These are phyloP conservation scores for Mycena belliarum DNA, from an alignment of 768 basidiomycete species.

Conservation along the genomic window DNA sequence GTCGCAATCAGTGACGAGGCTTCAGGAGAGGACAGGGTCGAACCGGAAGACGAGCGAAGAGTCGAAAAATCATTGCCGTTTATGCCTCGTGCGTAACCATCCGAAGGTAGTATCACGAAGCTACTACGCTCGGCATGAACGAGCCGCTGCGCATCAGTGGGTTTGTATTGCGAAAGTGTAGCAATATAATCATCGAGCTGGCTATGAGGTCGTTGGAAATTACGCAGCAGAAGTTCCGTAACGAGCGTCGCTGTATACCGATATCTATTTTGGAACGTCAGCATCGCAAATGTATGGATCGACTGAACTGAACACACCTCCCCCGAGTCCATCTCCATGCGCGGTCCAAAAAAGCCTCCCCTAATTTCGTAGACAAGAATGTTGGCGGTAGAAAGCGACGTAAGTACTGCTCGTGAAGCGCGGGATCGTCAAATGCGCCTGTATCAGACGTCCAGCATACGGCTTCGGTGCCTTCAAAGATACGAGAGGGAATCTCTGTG, in stretches of 20 bases:
- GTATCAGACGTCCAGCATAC: not conserved
- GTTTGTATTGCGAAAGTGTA: not conserved
- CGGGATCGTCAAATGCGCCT: slow-evolving; percentile 10
- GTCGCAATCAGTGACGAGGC: no score
- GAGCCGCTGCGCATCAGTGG: not conserved
- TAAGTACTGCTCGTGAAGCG: slow-evolving; percentile 4
- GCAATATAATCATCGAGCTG: not conserved
- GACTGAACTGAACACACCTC: not conserved
- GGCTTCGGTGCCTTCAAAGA: not conserved
- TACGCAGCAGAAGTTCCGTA: not conserved
- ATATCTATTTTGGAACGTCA: slow-evolving; percentile 1
- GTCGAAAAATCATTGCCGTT: not conserved
- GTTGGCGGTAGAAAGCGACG: slow-evolving; percentile 4
- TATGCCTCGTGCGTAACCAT: not conserved
- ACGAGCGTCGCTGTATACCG: slow-evolving; percentile 9
- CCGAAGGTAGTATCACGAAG: not conserved
- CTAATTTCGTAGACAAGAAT: not conserved
- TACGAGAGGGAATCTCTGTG: no score
- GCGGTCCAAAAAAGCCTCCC: not conserved
- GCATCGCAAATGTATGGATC: not conserved
- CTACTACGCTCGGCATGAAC: not conserved
- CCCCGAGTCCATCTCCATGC: slow-evolving; percentile 13
- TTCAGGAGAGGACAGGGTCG: not conserved
- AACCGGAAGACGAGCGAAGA: not conserved
- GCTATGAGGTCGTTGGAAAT: slow-evolving; percentile 7